phyloP scores from a whole-genome alignment of 225 moss, liverwort and hornwort species.

The Pseudisothecium myosuroides region DNA sequence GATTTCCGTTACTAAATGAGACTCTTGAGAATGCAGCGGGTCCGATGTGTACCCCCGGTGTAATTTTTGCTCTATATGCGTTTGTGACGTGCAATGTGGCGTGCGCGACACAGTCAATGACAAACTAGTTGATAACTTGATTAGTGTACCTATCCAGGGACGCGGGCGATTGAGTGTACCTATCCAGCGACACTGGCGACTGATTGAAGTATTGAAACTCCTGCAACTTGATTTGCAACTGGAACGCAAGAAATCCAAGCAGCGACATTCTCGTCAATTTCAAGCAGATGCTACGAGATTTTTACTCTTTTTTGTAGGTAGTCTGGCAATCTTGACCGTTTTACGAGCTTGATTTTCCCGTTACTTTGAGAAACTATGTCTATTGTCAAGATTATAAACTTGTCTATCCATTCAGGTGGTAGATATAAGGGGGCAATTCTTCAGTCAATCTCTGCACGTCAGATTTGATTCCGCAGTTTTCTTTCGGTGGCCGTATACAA shows the following conservation, averaged over 20 bases:
- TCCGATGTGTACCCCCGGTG: background rate
- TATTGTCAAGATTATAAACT: background rate
- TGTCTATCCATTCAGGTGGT: background rate
- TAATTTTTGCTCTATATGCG: background rate
- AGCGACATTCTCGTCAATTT: background rate
- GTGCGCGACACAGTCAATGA: background rate
- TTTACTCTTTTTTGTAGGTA: slow-evolving; percentile 7
- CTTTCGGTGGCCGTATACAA: background rate
- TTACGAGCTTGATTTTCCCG: background rate
- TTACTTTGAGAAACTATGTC: background rate
- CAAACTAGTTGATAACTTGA: background rate
- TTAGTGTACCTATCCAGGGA: background rate
- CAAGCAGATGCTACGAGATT: slow-evolving; percentile 2
- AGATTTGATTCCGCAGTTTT: background rate
- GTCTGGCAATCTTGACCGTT: background rate
- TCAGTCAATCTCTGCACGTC: background rate
- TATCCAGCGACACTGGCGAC: background rate
- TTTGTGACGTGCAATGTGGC: background rate
- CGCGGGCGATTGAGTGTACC: background rate
- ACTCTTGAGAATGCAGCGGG: background rate
- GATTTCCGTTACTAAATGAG: background rate
- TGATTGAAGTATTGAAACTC: slow-evolving; percentile 17
- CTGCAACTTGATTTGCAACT: slow-evolving; percentile 10
- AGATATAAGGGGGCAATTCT: background rate
- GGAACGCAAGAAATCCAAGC: background rate